Evolutionary conservation across 176 grass and related monocot species (phyloP), one percentile per base, ranked within the genome.

Genomic region (Aegilops tauschii): DNA sequence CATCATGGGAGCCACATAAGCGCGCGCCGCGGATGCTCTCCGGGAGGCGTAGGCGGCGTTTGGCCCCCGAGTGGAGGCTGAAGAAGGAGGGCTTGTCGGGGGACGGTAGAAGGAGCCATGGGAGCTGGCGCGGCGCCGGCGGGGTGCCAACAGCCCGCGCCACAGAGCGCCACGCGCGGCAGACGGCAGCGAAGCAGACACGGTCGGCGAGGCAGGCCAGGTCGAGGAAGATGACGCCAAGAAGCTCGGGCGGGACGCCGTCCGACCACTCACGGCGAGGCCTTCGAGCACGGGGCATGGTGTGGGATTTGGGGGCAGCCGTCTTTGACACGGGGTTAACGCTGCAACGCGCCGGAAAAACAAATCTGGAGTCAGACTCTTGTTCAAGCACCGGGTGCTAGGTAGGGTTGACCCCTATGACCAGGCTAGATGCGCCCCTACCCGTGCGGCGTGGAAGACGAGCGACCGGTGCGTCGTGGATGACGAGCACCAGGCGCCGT

Each of bases 51-150:
- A 73, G 3, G 29, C 29, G 21, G 65, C 65, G 25, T 6, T 27
- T 42, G 47, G 45, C 9, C 16, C 65, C 47, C 9, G 16, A 36
- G 17, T 59, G 50, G 16, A 61, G 9, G 76, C 29, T 61, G 44
- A 86, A 77, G 71, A 84, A 77, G 58, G 58, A 31, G 6, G 29
- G 16, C 27, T 16, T 28, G 17, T 9, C 12, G 14, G 1, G 9
- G 58, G 12, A 34, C 18, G 73, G 72, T 40, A 85, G 73, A 30
- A 77, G 73, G 20, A 77, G 73, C 59, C 59, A 84, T 18, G 59
- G 82, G 69, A 84, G 36, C 58, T 20, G 32, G 58, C 35, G 36
- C 35, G 18, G 37, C 1, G 27, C 36, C 35, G 18, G 71, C 3
- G 27, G 56, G 54, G 8, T 9, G 11, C 44, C 17, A 8, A 44